These are phyloP conservation scores for Melocanna baccifera DNA, from an alignment of 176 grass and related monocot species.

Conservation along the genomic window DNA sequence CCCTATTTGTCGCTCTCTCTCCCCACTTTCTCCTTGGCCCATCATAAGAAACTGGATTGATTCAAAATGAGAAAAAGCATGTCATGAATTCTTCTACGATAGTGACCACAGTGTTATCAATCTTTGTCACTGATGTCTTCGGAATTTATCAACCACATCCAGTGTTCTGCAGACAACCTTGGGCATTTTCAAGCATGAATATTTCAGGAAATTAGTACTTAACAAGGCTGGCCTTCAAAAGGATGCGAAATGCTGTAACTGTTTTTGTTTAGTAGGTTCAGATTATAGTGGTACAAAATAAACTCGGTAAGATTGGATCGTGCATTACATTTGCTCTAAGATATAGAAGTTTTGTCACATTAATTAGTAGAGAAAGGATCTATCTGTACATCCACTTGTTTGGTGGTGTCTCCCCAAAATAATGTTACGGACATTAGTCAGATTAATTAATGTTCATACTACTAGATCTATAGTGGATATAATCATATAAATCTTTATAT, in stretches of 20 bases:
- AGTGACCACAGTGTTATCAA: neutral
- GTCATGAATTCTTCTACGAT: neutral
- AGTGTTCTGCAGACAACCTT: neutral
- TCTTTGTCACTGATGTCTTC: neutral
- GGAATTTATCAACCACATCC: neutral
- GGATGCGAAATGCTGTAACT: neutral
- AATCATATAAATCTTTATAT: too few relatives aligned
- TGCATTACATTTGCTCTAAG: too few relatives aligned
- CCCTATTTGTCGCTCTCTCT: neutral
- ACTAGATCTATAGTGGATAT: too few relatives aligned
- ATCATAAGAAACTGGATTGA: neutral
- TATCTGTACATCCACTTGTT: slow-evolving; percentile 12
- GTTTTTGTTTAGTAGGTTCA: neutral
- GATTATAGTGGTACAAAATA: neutral
- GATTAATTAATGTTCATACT: too few relatives aligned
- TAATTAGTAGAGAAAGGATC: too few relatives aligned
- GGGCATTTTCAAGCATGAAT: too few relatives aligned
- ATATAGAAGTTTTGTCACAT: too few relatives aligned
- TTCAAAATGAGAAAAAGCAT: neutral
- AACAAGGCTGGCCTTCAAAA: neutral
- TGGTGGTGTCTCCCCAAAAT: slow-evolving; percentile 31
- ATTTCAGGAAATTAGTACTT: neutral
- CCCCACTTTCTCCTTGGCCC: neutral
- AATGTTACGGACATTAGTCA: neutral
- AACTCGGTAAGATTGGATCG: too few relatives aligned